Conservation (phyloP, 2,329 filamentous ascomycete species). For the Myriangium duriaei region DNA sequence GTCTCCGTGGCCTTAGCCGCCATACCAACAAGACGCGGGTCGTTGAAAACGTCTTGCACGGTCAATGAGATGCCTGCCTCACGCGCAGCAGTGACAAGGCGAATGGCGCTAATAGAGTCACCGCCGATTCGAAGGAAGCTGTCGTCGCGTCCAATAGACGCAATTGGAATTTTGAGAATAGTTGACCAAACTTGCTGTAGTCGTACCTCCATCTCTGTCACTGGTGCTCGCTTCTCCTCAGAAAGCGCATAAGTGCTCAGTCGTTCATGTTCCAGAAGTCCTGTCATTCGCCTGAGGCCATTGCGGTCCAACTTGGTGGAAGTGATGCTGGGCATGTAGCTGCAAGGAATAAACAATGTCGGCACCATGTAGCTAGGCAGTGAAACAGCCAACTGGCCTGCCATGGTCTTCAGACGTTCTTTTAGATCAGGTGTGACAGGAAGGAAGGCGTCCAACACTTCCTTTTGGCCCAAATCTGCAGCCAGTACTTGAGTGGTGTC, state of each 20-base stretch:
- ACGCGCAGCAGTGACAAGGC: conserved; percentile 36
- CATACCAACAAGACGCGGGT: background rate
- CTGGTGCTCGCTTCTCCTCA: background rate
- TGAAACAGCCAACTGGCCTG: conserved; percentile 38
- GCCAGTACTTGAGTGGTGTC: background rate
- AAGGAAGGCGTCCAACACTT: background rate
- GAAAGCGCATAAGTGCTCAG: background rate
- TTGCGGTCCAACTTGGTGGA: conserved; percentile 39
- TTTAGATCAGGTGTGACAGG: background rate
- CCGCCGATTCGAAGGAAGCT: background rate
- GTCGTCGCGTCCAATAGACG: background rate
- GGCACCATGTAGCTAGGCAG: conserved; percentile 86
- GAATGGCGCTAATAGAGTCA: background rate
- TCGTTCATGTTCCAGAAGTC: background rate
- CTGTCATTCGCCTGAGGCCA: background rate
- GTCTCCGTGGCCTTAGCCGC: conserved; percentile 16
- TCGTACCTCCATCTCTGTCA: background rate
- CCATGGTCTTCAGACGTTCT: conserved; percentile 47
- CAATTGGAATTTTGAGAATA: background rate
- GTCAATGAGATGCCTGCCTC: conserved; percentile 37
- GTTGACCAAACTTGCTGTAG: conserved; percentile 3
- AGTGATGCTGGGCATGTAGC: conserved; percentile 57
- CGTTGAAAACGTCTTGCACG: background rate
- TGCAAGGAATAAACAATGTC: conserved; percentile 63
- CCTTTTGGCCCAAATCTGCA: background rate